phyloP scores from a whole-genome alignment of 1,284 basidiomycete species.

The Somion occarium region DNA sequence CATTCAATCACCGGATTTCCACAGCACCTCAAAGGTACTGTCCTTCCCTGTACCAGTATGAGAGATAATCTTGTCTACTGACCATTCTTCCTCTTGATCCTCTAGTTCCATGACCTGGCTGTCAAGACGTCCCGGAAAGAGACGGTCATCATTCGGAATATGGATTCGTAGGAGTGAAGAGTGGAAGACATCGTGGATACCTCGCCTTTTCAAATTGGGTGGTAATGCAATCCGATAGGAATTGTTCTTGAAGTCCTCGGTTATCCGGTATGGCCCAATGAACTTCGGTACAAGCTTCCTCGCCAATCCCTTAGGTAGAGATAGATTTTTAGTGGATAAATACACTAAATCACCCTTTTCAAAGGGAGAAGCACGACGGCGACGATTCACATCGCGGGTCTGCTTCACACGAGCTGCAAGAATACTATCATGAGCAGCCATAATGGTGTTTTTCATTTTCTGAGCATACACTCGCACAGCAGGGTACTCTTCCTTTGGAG shows the following conservation, averaged over 20 bases:
- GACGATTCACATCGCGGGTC: conserved; percentile 17
- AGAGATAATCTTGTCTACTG: conserved; percentile 14
- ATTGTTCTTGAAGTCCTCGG: conserved; percentile 22
- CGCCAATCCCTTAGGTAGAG: conserved; percentile 23
- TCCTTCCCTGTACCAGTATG: conserved; percentile 23
- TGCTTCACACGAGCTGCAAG: conserved; percentile 26
- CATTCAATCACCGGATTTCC: conserved; percentile 28
- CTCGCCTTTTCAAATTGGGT: conserved; percentile 19
- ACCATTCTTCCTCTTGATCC: conserved; percentile 16
- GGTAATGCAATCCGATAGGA: conserved; percentile 27
- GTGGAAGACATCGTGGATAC: conserved; percentile 23
- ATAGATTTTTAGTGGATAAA: conserved; percentile 32
- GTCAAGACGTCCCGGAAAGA: conserved; percentile 18
- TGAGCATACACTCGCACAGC: conserved; percentile 13
- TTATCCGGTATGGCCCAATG: conserved; percentile 27
- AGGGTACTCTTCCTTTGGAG: conserved; percentile 17
- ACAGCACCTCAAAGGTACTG: conserved; percentile 27
- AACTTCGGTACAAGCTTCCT: conserved; percentile 32
- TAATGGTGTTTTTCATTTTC: conserved; percentile 10
- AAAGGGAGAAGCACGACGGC: conserved; percentile 10
- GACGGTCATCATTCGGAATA: conserved; percentile 25
- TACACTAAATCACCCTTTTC: conserved; percentile 26
- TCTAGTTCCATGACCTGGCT: conserved; percentile 8
- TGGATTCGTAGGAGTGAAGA: conserved; percentile 26
- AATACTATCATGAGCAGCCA: conserved; percentile 24